These are phyloP conservation scores for Pinus tabuliformis DNA, from an alignment of 75 land plant genomes.

Conservation along the genomic window DNA sequence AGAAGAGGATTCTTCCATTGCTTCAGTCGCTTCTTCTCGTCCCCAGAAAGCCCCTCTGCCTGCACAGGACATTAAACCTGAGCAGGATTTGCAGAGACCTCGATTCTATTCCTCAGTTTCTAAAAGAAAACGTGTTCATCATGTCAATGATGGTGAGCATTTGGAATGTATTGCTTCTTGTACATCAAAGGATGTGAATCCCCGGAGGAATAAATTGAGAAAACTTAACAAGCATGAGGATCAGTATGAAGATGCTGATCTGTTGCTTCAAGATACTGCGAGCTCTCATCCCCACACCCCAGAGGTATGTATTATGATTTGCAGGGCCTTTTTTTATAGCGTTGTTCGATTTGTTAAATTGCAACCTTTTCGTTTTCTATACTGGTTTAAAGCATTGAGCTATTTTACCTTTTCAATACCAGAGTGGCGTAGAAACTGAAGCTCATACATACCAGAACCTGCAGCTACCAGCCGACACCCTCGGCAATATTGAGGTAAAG, in stretches of 20 bases:
- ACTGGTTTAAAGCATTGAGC: too few species aligned
- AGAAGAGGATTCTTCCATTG: background rate
- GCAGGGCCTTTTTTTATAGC: too few species aligned
- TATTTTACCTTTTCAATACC: background rate
- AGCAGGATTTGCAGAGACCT: too few species aligned
- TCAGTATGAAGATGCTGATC: background rate
- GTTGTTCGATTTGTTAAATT: too few species aligned
- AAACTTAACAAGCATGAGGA: background rate
- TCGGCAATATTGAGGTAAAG: background rate
- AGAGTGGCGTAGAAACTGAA: background rate
- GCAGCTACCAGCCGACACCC: background rate
- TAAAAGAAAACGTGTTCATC: too few species aligned
- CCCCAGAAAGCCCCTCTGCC: background rate
- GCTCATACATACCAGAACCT: background rate
- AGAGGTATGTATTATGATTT: background rate
- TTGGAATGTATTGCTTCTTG: background rate
- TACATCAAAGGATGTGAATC: background rate
- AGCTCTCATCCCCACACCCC: background rate
- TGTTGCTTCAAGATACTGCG: conserved; percentile 1
- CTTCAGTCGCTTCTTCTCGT: background rate
- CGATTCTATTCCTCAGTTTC: too few species aligned
- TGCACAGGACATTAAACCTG: background rate
- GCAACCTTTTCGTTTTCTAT: background rate
- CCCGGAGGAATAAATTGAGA: background rate
- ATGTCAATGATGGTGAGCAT: background rate